phyloP scores from a whole-genome alignment of 495 filamentous ascomycete species.

The Xanthoparmelia taractica region DNA sequence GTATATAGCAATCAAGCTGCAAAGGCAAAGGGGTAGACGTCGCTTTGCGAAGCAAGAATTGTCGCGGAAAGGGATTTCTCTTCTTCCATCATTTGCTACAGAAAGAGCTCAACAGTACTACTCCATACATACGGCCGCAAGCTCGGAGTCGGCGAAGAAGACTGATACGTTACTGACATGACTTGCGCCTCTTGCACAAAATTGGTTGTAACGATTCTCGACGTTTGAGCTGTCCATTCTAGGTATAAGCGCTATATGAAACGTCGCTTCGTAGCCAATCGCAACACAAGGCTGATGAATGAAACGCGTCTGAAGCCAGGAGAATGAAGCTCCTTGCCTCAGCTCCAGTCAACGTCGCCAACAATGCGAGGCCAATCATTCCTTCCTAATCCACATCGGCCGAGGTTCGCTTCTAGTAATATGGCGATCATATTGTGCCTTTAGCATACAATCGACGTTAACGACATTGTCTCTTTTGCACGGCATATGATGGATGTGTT shows the following conservation, averaged over 20 bases:
- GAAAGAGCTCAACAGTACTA: neutral
- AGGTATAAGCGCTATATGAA: constrained; percentile 7
- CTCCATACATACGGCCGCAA: neutral
- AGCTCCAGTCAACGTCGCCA: no score
- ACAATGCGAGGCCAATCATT: no score
- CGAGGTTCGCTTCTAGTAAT: no score
- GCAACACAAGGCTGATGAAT: neutral
- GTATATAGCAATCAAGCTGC: neutral
- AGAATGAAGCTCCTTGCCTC: neutral
- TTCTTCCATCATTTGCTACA: constrained; percentile 4
- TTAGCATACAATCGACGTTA: no score
- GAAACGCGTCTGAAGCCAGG: neutral
- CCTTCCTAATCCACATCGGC: no score
- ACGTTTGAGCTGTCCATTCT: neutral
- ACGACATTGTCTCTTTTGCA: no score
- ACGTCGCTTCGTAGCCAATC: constrained; percentile 13
- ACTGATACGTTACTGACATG: no score
- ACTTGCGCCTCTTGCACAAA: neutral
- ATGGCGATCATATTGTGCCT: no score
- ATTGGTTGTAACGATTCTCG: neutral
- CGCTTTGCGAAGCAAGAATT: constrained; percentile 5
- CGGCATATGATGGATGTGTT: no score
- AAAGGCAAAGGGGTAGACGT: neutral
- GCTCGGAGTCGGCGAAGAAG: neutral
- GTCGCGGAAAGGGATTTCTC: neutral